Percentiles rank a stretch among this genome's conserved stretches.
These are phyloP conservation scores for Triangularia setosa DNA, from an alignment of 2,329 filamentous ascomycete species.

Conservation along the genomic window DNA sequence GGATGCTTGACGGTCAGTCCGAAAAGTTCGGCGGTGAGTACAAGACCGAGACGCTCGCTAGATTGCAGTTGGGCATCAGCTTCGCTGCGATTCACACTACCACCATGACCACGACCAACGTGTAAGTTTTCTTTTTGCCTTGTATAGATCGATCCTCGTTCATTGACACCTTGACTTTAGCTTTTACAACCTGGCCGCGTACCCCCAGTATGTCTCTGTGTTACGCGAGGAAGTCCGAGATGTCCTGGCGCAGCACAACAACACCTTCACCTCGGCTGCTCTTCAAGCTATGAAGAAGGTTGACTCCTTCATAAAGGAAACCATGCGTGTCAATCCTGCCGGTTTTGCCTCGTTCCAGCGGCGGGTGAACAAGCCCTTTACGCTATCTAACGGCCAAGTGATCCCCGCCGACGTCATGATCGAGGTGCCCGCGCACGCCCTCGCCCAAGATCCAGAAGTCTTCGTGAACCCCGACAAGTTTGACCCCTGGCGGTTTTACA, in stretches of 20 bases:
- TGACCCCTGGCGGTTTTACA: constrained; percentile 38
- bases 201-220: constrained; percentile 47
- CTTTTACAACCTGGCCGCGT: constrained; percentile 49
- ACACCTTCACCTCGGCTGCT: constrained; percentile 27
- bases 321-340: constrained; percentile 27
- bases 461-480: constrained; percentile 36
- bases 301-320: constrained; percentile 33
- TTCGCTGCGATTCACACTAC: constrained; percentile 53
- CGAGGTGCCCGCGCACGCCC: constrained; percentile 37
- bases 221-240: constrained; percentile 48
- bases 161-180: not conserved
- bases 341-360: constrained; percentile 43
- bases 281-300: constrained; percentile 34
- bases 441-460: constrained; percentile 36
- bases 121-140: constrained; percentile 13
- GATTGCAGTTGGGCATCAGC: constrained; percentile 40
- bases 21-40: constrained; percentile 31
- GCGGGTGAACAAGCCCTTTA: constrained; percentile 47
- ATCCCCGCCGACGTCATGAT: constrained; percentile 43
- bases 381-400: constrained; percentile 51
- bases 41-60: constrained; percentile 34
- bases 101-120: constrained; percentile 42
- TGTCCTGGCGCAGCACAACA: constrained; percentile 34
- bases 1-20: constrained; percentile 39
- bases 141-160: not conserved